These are phyloP conservation scores for Symbiodinium pilosum DNA, from an alignment of 73 alveolate genomes.

Conservation along the genomic window DNA sequence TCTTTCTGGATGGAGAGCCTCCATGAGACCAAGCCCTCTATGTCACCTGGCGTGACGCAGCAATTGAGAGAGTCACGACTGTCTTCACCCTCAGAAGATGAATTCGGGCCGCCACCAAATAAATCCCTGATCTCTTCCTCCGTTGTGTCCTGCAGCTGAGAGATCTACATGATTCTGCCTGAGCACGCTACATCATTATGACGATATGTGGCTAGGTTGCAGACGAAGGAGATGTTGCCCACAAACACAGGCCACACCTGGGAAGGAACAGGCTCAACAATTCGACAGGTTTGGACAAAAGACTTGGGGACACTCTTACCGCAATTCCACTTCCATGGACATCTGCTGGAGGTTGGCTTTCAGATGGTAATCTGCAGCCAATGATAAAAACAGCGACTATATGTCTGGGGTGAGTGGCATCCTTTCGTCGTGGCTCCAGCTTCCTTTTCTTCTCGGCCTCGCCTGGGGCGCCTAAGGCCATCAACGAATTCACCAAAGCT, in stretches of 20 bases:
- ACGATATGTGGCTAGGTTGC: no score
- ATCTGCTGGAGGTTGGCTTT: no score
- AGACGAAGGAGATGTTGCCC: constrained; percentile 44
- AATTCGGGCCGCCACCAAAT: background rate
- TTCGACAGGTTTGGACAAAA: no score
- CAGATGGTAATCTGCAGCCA: no score
- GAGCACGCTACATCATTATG: no score
- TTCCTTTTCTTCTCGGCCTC: background rate
- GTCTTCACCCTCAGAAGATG: no score
- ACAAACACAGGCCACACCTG: constrained; percentile 90
- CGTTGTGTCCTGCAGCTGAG: constrained; percentile 37
- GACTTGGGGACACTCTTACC: no score
- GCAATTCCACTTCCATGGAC: background rate
- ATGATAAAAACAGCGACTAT: no score
- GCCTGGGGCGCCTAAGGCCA: background rate
- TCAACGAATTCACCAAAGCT: background rate
- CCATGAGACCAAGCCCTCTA: constrained; percentile 92
- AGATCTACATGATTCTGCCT: no score
- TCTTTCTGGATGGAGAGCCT: constrained; percentile 57
- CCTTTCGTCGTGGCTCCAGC: constrained; percentile 1
- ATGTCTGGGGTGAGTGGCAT: background rate
- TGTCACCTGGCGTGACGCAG: background rate
- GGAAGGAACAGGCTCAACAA: background rate
- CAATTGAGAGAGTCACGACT: background rate
- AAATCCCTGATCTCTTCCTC: constrained; percentile 39